Evolutionary conservation across 2,329 filamentous ascomycete genomes (phyloP), one percentile per base, ranked within the genome.

Genomic region (Clonostachys rhizophaga): DNA sequence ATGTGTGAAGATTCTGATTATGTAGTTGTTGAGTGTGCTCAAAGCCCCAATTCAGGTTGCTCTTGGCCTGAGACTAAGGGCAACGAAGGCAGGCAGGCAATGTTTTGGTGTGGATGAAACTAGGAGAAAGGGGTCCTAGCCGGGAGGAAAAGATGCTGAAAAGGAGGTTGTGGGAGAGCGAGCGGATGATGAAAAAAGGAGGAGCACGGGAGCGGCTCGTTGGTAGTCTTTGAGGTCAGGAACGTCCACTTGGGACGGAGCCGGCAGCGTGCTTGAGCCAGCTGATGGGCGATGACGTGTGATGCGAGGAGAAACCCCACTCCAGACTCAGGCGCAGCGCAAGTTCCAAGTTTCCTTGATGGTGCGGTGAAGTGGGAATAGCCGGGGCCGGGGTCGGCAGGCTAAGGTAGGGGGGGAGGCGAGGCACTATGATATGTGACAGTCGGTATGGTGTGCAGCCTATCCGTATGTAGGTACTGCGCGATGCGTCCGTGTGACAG

Each of bases 271-370:
- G 36, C 14, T 18, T 39, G 17, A 18, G 11, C 36, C 36, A 18
- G 36, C 14, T 24, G 39, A 46, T 30, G 37, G 13, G 18, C 42
- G 46, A 44, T 47, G 46, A 47, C 46, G 46, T 47, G 41, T 47
- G 46, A 43, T 34, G 44, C 17, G 34, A 14, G 42, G 24, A 30
- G 24, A 30, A 5, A 40, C 34, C 44, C 44, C 44, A 40, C 44
- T 43, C 24, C 24, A 30, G 24, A 30, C 24, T 30, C 24, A 30
- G 24, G 24, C 24, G 24, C 24, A 30, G 24, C 24, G 24, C 24
- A 30, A 30, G 24, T 30, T 30, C 24, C 24, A 30, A 30, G 24
- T 30, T 30, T 30, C 24, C 24, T 30, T 30, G 24, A 30, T 30
- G 24, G 24, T 30, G 24, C 9, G 24, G 24, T 30, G 8, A 30